Conservation (phyloP, 2,329 filamentous ascomycete genomes). For the Diaporthe helianthi region DNA sequence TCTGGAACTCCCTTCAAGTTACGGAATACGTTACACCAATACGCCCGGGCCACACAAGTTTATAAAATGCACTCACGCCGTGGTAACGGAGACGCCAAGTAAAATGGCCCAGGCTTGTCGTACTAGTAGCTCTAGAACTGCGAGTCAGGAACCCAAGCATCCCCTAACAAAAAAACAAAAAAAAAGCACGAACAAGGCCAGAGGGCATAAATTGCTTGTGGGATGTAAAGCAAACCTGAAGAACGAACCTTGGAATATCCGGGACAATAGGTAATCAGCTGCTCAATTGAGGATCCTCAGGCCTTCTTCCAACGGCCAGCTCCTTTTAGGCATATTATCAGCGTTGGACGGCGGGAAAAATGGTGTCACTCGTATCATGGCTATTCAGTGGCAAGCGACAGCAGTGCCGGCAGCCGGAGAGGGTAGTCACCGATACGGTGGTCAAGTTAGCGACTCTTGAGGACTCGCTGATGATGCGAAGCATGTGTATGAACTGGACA, state of each 20-base stretch:
- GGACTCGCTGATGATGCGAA: conserved; percentile 38
- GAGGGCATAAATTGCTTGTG: not conserved
- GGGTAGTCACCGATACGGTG: conserved; percentile 38
- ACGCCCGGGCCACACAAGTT: too few species aligned
- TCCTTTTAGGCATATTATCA: not conserved
- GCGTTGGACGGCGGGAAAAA: not conserved
- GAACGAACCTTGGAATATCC: not conserved
- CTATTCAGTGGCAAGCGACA: not conserved
- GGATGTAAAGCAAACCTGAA: not conserved
- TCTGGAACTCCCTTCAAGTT: not conserved
- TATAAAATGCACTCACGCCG: not conserved
- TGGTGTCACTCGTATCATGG: conserved; percentile 23
- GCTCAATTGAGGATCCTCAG: too few species aligned
- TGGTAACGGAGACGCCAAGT: not conserved
- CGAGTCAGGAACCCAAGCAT: conserved; percentile 9
- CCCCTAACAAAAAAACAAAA: not conserved
- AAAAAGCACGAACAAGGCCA: not conserved
- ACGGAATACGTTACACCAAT: too few species aligned
- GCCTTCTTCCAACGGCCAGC: not conserved
- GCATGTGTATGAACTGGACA: conserved; percentile 43
- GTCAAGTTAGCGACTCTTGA: conserved; percentile 45
- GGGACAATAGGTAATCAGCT: too few species aligned
- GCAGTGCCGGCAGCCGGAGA: not conserved
- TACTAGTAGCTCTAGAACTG: not conserved
- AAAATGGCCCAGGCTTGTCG: conserved; percentile 1